Conservation (phyloP, 2,329 filamentous ascomycete species). For the Talaromyces sp. region DNA sequence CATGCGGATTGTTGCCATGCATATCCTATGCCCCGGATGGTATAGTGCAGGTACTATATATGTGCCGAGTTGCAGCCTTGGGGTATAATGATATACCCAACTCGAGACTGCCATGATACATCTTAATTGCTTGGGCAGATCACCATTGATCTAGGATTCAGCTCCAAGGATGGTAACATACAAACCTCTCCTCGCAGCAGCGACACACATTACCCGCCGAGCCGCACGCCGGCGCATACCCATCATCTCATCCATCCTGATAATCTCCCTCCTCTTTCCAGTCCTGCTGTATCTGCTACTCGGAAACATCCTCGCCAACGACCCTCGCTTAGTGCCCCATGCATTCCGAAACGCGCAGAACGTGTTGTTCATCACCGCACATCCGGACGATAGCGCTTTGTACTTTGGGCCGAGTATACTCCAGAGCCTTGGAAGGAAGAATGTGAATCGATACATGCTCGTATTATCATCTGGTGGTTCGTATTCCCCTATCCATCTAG, state of each 20-base stretch:
- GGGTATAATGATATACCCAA: background rate
- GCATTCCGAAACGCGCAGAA: conserved; percentile 34
- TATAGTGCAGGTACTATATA: background rate
- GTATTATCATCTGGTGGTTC: conserved; percentile 21
- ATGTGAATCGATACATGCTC: conserved; percentile 21
- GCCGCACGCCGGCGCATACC: conserved; percentile 8
- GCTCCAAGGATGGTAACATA: conserved; percentile 18
- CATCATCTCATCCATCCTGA: background rate
- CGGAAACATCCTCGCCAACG: conserved; percentile 36
- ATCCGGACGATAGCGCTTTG: conserved; percentile 27
- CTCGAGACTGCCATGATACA: background rate
- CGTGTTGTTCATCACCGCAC: conserved; percentile 39
- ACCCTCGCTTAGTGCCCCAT: conserved; percentile 36
- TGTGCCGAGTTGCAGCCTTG: background rate
- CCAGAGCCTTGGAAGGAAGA: conserved; percentile 19
- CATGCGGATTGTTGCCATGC: background rate
- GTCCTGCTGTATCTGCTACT: conserved; percentile 35
- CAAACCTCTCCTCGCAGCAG: conserved; percentile 11
- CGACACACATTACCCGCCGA: conserved; percentile 15
- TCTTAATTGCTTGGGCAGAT: background rate
- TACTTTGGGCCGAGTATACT: conserved; percentile 29
- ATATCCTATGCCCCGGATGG: background rate
- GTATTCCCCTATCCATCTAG: background rate
- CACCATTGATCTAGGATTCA: background rate
- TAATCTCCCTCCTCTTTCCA: conserved; percentile 22